These are phyloP conservation scores for Amanita fuliginea DNA, from an alignment of 768 basidiomycete species.

Conservation along the genomic window DNA sequence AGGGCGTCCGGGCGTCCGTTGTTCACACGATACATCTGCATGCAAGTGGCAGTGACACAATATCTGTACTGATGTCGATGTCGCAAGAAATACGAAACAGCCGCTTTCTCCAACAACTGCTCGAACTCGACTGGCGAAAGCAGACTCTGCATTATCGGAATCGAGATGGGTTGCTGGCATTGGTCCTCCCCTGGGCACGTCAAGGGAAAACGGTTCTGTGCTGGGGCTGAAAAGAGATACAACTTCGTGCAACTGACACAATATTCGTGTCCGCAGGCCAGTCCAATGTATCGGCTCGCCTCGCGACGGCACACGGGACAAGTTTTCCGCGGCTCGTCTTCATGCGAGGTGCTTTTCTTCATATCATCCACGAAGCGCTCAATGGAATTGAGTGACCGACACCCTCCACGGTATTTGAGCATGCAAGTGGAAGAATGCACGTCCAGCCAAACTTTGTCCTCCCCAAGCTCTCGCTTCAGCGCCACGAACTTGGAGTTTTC, in stretches of 20 bases:
- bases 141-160: conserved; percentile 39
- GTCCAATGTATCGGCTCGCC: conserved; percentile 24
- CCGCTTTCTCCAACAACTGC: conserved; percentile 42
- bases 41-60: conserved; percentile 67
- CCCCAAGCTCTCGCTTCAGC: not conserved
- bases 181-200: conserved; percentile 49
- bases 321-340: not conserved
- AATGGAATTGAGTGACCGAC: not conserved
- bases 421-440: not conserved
- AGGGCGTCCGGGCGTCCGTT: conserved; percentile 13
- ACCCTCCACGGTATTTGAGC: not conserved
- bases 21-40: conserved; percentile 44
- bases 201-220: conserved; percentile 43
- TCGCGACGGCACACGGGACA: conserved; percentile 49
- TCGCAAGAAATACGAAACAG: conserved; percentile 40
- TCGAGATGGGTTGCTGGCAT: conserved; percentile 44
- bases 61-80: conserved; percentile 48
- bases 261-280: conserved; percentile 38
- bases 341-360: not conserved
- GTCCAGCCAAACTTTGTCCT: conserved; percentile 1
- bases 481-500: not conserved
- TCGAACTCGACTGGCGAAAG: conserved; percentile 39
- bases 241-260: conserved; percentile 38
- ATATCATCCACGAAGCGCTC: not conserved
- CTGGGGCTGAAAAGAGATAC: conserved; percentile 30